Conservation (phyloP, 805 yeast species). For the Barnettozyma populi region DNA sequence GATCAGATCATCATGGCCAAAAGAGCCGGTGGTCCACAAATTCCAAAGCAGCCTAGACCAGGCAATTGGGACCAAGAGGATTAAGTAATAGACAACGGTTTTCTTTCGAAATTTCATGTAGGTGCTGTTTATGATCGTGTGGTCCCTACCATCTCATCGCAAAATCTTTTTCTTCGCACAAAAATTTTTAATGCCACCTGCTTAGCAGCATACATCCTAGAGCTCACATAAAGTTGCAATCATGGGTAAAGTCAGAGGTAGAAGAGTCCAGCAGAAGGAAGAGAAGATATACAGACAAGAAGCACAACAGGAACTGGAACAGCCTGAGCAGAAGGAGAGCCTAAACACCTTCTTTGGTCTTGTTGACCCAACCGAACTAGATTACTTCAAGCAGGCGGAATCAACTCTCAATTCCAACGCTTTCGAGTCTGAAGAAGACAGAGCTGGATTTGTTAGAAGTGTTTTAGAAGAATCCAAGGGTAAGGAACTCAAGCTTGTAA, state of each 20-base stretch:
- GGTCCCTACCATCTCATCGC: conserved; percentile 1
- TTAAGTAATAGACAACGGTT: conserved; percentile 26
- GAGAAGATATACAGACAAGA: conserved; percentile 5
- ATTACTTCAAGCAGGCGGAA: conserved; percentile 91
- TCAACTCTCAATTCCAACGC: conserved; percentile 77
- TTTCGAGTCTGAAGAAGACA: conserved; percentile 69
- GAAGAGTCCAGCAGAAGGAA: conserved; percentile 32
- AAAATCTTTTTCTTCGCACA: background rate
- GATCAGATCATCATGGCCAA: conserved; percentile 99
- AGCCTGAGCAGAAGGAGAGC: conserved; percentile 14
- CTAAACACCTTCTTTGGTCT: conserved; percentile 73
- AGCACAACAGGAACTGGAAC: conserved; percentile 7
- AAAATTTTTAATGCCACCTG: background rate
- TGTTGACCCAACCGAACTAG: conserved; percentile 77
- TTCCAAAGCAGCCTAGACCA: conserved; percentile 71
- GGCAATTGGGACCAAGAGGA: conserved; percentile 97
- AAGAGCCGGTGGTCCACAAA: conserved; percentile 98
- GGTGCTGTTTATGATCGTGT: background rate
- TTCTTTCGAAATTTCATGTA: background rate
- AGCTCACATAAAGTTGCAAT: background rate
- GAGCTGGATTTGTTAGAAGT: conserved; percentile 63
- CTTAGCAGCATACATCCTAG: background rate
- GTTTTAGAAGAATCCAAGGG: conserved; percentile 84
- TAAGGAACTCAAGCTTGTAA: conserved; percentile 85
- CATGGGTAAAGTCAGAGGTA: conserved; percentile 37